Evolutionary conservation across 768 basidiomycete genomes (phyloP), one percentile per base, ranked within the genome.

Genomic region (Kwoniella botswanensis): DNA sequence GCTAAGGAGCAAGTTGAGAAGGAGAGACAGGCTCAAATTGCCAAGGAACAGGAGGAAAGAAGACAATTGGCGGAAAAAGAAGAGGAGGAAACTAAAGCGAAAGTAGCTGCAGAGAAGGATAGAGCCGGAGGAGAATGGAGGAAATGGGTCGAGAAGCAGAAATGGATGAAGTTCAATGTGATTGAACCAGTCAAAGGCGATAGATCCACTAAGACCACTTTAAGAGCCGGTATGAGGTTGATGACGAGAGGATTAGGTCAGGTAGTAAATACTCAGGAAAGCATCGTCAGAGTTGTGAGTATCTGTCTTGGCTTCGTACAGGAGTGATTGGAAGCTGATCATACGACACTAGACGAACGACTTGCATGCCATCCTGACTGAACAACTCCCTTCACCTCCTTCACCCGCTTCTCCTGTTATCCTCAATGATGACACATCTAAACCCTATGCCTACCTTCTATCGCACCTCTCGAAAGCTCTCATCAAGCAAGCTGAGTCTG

Each of bases 381-480:
- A 58, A 64, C 59, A 72, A 53, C 67, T 75, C 22, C 71, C 65
- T 15, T 53, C 57, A 21, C 71, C 60, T 68, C 65, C 74, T 41
- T 59, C 72, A n/a, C 26, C 65, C 9, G 54, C 71, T 35, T 54
- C 74, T 26, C 75, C 72, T 55, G 71, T 82, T 17, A 71, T 74
- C 63, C 72, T 73, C 42, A 29, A 67, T 60, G 52, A 53, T 67
- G 86, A 86, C 84, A 64, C 74, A 0, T 74, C 83, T 1, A 66
- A 78, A 43, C 55, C 73, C 5, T 95, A 94, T 81, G 82, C 86
- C 58, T 92, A 93, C 61, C 87, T 91, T 22, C 88, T 95, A 56
- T 94, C 92, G 22, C 91, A 94, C n/a, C 88, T 98, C 52, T 86
- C 93, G 58, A 98, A 98, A 80, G 86, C 89, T 18, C 90, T 98